Conservation (phyloP, 176 grass and related monocot species). For the Tillandsia fasciculata region DNA sequence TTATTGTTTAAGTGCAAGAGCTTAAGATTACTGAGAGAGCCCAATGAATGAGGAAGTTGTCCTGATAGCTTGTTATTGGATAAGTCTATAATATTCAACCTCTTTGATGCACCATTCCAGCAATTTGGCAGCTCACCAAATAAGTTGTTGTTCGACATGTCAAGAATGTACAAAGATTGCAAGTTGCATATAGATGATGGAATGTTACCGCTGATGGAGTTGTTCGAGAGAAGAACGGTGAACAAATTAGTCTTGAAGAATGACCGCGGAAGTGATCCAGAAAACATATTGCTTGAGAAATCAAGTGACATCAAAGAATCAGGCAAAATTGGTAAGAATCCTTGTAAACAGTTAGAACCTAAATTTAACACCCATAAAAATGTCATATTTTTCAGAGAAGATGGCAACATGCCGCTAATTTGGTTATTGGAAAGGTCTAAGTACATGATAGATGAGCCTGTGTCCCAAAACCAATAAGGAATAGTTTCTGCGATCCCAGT, state of each 20-base stretch:
- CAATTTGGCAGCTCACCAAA: slow-evolving; percentile 4
- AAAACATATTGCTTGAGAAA: slow-evolving; percentile 14
- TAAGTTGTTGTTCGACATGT: slow-evolving; percentile 17
- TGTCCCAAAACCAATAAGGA: slow-evolving; percentile 34
- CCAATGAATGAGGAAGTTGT: not conserved
- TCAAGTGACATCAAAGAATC: not conserved
- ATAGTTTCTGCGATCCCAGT: slow-evolving; percentile 14
- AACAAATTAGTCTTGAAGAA: no score
- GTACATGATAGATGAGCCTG: not conserved
- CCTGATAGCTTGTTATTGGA: not conserved
- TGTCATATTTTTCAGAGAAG: not conserved
- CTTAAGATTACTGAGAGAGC: not conserved
- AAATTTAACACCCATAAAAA: not conserved
- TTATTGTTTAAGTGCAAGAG: slow-evolving; percentile 24
- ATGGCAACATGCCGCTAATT: slow-evolving; percentile 16
- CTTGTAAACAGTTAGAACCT: slow-evolving; percentile 15
- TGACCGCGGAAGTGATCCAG: not conserved
- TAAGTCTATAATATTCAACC: not conserved
- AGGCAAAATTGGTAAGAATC: not conserved
- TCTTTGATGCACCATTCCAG: not conserved
- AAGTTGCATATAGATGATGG: slow-evolving; percentile 8
- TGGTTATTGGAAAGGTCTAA: slow-evolving; percentile 17
- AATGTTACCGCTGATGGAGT: slow-evolving; percentile 16
- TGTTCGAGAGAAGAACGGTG: slow-evolving; percentile 17
- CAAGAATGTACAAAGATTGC: not conserved